Evolutionary conservation across 2,329 filamentous ascomycete species (phyloP).

Genomic region (Fusarium concolor): DNA sequence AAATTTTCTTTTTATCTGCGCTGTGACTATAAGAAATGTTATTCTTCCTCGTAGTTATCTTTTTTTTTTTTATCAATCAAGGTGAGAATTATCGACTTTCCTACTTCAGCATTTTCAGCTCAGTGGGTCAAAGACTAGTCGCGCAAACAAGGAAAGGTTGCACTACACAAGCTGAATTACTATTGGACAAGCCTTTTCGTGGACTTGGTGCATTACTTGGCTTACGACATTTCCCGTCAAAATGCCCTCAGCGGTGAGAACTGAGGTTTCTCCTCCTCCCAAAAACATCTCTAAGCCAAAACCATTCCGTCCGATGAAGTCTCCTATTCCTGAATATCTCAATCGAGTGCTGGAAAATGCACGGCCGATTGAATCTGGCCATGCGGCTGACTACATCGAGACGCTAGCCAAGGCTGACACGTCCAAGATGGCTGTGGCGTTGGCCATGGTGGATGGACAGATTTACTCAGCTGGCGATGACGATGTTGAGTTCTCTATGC

Average conservation of each 20-base stretch:
- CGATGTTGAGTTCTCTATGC: constrained; percentile 54
- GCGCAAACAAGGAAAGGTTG: neutral
- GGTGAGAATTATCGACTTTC: neutral
- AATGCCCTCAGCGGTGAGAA: constrained; percentile 3
- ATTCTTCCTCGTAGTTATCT: neutral
- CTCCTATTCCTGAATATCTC: constrained; percentile 52
- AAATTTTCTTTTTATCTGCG: neutral
- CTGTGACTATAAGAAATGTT: neutral
- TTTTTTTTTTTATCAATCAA: too few relatives aligned
- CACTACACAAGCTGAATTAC: neutral
- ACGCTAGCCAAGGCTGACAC: constrained; percentile 54
- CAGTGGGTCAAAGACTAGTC: neutral
- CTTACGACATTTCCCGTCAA: constrained; percentile 28
- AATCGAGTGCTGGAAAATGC: constrained; percentile 49
- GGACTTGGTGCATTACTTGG: constrained; percentile 1
- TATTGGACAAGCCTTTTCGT: neutral
- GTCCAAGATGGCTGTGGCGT: constrained; percentile 53
- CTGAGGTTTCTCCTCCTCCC: neutral
- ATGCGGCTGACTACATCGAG: constrained; percentile 53
- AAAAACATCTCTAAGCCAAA: neutral
- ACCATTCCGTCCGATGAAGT: constrained; percentile 46
- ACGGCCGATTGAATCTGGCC: constrained; percentile 47
- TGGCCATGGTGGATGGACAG: constrained; percentile 55
- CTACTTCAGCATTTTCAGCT: neutral
- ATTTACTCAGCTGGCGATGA: constrained; percentile 56